Percentiles rank a stretch among this genome's conserved stretches.
phyloP scores from a whole-genome alignment of 1,284 basidiomycete species.

The Boletellus sp. region DNA sequence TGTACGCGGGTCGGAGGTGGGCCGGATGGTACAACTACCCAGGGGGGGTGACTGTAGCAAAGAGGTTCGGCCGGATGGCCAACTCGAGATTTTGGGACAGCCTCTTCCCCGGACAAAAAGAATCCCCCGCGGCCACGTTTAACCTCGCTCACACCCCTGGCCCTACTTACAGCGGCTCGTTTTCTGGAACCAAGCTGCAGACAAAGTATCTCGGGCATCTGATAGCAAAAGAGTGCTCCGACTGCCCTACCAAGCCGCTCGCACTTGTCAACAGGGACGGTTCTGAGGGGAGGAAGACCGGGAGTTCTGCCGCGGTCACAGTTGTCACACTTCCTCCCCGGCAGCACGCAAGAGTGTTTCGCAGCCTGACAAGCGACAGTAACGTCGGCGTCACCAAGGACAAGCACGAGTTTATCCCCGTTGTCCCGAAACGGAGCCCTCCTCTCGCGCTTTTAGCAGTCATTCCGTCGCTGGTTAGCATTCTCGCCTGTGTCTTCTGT shows the following conservation, averaged over 20 bases:
- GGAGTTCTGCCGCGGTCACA: slow-evolving; percentile 15
- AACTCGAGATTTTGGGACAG: slow-evolving; percentile 26
- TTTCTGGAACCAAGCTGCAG: slow-evolving; percentile 24
- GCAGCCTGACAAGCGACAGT: background rate
- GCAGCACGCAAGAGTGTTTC: slow-evolving; percentile 1
- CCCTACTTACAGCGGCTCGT: slow-evolving; percentile 21
- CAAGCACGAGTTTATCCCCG: background rate
- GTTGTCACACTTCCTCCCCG: slow-evolving; percentile 13
- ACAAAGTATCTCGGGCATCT: slow-evolving; percentile 27
- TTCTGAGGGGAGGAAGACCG: slow-evolving; percentile 13
- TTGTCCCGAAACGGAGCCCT: slow-evolving; percentile 6
- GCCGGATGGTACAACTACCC: slow-evolving; percentile 37
- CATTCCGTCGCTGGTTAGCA: slow-evolving; percentile 24
- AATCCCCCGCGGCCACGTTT: slow-evolving; percentile 23
- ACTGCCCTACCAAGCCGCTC: background rate
- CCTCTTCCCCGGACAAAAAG: slow-evolving; percentile 28
- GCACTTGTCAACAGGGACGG: slow-evolving; percentile 6
- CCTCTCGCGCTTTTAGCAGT: slow-evolving; percentile 12
- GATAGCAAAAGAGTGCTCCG: slow-evolving; percentile 1
- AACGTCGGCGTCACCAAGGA: background rate
- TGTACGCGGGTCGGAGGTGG: slow-evolving; percentile 29
- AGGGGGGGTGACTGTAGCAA: slow-evolving; percentile 28
- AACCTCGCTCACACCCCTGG: slow-evolving; percentile 24
- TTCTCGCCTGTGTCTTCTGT: slow-evolving; percentile 16
- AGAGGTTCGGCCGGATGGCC: slow-evolving; percentile 29